Percentiles rank a stretch among this genome's conserved stretches.
These are phyloP conservation scores for Salix viminalis DNA, from an alignment of 345 rosid genomes.

Conservation along the genomic window DNA sequence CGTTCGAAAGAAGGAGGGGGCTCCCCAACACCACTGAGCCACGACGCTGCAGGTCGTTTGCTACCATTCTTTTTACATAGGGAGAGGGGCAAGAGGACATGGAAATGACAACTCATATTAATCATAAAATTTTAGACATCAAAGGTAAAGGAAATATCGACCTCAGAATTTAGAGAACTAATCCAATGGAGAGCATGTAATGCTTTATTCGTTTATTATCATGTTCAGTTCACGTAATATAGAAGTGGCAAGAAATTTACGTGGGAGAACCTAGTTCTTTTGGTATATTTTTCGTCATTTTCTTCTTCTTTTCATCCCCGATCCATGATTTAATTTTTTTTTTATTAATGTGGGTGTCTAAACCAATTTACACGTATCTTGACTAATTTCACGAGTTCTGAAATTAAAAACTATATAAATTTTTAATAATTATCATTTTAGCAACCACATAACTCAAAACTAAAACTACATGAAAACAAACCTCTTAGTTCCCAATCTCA, in stretches of 20 bases:
- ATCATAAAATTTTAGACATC: background rate
- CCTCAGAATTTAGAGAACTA: background rate
- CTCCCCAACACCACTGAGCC: no score
- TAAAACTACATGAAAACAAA: no score
- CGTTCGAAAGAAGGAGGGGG: no score
- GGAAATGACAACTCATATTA: background rate
- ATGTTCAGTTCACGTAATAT: background rate
- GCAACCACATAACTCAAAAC: no score
- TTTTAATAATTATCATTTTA: no score
- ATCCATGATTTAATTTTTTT: no score
- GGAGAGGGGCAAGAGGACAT: background rate
- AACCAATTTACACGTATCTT: accelerated
- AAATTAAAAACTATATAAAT: accelerated
- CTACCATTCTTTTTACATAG: background rate
- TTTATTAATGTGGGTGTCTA: no score
- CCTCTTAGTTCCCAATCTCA: accelerated
- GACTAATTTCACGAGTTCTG: no score
- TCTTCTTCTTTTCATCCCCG: background rate
- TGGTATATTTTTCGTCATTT: background rate
- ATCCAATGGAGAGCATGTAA: background rate
- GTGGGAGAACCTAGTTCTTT: background rate
- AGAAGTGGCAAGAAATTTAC: background rate
- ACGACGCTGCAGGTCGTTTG: no score
- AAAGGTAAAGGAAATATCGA: background rate
- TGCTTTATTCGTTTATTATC: background rate